Evolutionary conservation across 306 rosid genomes (phyloP), one percentile per base, ranked within the genome.

Genomic region (Delonix regia): DNA sequence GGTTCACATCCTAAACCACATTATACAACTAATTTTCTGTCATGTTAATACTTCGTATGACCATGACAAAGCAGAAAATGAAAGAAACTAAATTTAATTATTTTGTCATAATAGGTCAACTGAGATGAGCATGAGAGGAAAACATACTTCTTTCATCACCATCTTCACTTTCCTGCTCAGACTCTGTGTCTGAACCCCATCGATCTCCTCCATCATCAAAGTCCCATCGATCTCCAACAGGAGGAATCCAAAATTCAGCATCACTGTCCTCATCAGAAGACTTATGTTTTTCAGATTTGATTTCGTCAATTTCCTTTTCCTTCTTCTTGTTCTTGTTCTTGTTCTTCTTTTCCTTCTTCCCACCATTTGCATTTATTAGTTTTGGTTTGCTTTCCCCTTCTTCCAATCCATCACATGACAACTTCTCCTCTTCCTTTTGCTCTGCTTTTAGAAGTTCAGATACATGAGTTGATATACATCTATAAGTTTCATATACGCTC

Each of bases 171-270:
- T 88, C 91, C 48, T 78, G 82, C 71, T 78, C 96, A 8, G 87
- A 92, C 66, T 88, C 94, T 11, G 90, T 82, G 71, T 70, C 88
- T 1, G 97, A 91, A 71, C 81, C 87, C 99, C 99, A 95, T 81
- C 97, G 82, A 73, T 89, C 91, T 38, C 91, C 88, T 33, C 99
- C 92, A 22, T 88, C 88, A 61, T 95, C 99, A 44, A 82, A 76
- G 78, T 92, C 99, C 99, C 98, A 90, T 9, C 99, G 93, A n/a
- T 85, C 89, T 47, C 97, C 98, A 45, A 27, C 81, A 11, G 93
- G 92, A 80, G 99, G 99, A 84, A 84, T 84, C 99, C 99, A 94
- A 71, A 94, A 89, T 70, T 87, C 93, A 4, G 57, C 87, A 16
- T 82, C 89, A 62, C 78, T 80, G 44, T 81, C 93, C 57, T 78